A percentile compares a stretch with the other conserved stretches of the same genome.
Conservation (phyloP, 2,329 filamentous ascomycete genomes). For the Claviceps sp. region DNA sequence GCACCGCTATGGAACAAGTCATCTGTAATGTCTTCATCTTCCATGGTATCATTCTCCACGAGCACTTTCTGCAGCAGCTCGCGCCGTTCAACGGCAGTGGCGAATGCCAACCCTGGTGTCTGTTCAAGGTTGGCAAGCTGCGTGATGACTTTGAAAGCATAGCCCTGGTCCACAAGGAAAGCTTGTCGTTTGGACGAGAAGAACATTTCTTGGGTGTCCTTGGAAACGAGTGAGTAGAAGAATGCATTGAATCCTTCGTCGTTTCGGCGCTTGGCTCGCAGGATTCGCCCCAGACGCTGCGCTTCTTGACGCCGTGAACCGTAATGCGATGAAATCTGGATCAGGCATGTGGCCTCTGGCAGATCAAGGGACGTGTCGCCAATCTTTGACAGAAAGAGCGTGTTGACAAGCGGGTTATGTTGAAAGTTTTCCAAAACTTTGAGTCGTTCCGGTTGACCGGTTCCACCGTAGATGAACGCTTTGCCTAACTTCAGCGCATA, state of each 20-base stretch:
- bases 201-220: slow-evolving; percentile 96
- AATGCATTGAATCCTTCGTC: slow-evolving; percentile 99
- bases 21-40: slow-evolving; percentile 51
- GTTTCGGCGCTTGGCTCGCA: slow-evolving; percentile 87
- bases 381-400: slow-evolving; percentile 92
- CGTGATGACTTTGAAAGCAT: slow-evolving; percentile 98
- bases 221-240: slow-evolving; percentile 94
- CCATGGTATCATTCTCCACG: slow-evolving; percentile 69
- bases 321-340: slow-evolving; percentile 95
- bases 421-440: slow-evolving; percentile 89
- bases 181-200: slow-evolving; percentile 95
- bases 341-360: slow-evolving; percentile 89
- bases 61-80: slow-evolving; percentile 83
- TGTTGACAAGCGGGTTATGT: slow-evolving; percentile 79
- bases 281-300: slow-evolving; percentile 80
- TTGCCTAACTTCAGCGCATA: slow-evolving; percentile 79
- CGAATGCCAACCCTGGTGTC: slow-evolving; percentile 67
- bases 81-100: slow-evolving; percentile 63
- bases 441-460: slow-evolving; percentile 72
- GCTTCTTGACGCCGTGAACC: slow-evolving; percentile 94
- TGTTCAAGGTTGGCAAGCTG: slow-evolving; percentile 84
- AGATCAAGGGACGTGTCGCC: slow-evolving; percentile 96
- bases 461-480: slow-evolving; percentile 84
- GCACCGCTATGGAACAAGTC: slow-evolving; percentile 27
- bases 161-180: slow-evolving; percentile 94